Percentiles rank a stretch among this genome's conserved stretches.
These are phyloP conservation scores for Citrus australasica DNA, from an alignment of 345 rosid genomes.

Conservation along the genomic window DNA sequence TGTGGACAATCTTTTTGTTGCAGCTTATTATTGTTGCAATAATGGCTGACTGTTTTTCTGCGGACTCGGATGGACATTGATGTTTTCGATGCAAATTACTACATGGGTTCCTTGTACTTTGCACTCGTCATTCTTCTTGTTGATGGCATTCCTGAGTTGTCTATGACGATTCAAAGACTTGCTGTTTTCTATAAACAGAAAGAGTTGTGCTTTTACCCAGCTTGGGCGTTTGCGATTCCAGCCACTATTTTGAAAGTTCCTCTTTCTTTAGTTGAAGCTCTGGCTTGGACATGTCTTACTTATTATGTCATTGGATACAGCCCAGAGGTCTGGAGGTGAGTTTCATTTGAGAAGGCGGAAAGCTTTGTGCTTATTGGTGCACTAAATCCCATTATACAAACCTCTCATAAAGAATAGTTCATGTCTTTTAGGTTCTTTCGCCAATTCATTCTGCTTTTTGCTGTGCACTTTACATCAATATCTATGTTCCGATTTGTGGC, in stretches of 20 bases:
- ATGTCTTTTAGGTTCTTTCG: neutral
- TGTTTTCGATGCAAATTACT: constrained; percentile 43
- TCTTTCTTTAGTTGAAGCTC: constrained; percentile 42
- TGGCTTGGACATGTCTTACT: constrained; percentile 57
- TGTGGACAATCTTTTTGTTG: neutral
- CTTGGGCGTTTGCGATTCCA: constrained; percentile 67
- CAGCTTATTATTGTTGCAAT: neutral
- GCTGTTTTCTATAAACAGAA: constrained; percentile 54
- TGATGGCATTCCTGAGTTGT: constrained; percentile 46
- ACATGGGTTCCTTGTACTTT: constrained; percentile 47
- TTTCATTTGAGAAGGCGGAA: neutral
- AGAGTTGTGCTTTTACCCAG: constrained; percentile 43
- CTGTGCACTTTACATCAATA: neutral
- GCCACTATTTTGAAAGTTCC: constrained; percentile 44
- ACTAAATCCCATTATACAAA: too few species aligned
- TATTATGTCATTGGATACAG: constrained; percentile 76
- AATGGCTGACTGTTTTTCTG: constrained; percentile 44
- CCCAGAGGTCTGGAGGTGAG: constrained; percentile 40
- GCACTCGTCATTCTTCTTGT: constrained; percentile 33
- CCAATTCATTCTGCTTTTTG: neutral
- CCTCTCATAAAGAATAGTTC: neutral
- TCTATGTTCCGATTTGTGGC: neutral
- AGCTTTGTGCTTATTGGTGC: neutral
- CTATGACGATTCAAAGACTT: constrained; percentile 45
- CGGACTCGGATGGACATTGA: constrained; percentile 47